Conservation (phyloP, 192 early-diverging fungal species). For the Cladochytrium replicatum region DNA sequence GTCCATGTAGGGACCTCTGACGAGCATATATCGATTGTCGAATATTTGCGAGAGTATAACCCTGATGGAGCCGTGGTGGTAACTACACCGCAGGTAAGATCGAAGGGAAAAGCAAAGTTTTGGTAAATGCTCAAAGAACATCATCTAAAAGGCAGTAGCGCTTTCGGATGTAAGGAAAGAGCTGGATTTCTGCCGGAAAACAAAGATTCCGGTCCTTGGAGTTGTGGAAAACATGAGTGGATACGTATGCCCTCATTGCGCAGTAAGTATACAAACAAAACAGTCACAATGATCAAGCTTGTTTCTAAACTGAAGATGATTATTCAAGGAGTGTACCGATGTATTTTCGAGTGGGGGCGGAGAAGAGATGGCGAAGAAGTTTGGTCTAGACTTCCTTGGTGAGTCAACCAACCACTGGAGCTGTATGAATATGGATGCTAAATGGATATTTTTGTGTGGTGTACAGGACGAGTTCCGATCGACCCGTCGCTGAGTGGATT, state of each 20-base stretch:
- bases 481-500: constrained; percentile 33
- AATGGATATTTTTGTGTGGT: neutral
- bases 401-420: too few relatives aligned
- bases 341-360: constrained; percentile 44
- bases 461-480: constrained; percentile 30
- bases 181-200: constrained; percentile 90
- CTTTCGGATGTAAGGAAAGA: constrained; percentile 91
- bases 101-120: neutral
- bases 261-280: constrained; percentile 21
- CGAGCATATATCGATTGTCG: constrained; percentile 84
- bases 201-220: constrained; percentile 79
- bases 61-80: constrained; percentile 85
- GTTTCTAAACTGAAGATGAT: neutral
- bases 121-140: neutral
- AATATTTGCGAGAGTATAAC: constrained; percentile 61
- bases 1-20: constrained; percentile 66
- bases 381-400: constrained; percentile 31
- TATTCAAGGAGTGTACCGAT: constrained; percentile 33
- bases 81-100: constrained; percentile 89
- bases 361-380: constrained; percentile 30
- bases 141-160: constrained; percentile 22
- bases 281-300: constrained; percentile 1
- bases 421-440: neutral
- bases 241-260: constrained; percentile 88
- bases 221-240: constrained; percentile 97